Conservation (phyloP, 306 rosid genomes). For the Sphenostylis stenocarpa region DNA sequence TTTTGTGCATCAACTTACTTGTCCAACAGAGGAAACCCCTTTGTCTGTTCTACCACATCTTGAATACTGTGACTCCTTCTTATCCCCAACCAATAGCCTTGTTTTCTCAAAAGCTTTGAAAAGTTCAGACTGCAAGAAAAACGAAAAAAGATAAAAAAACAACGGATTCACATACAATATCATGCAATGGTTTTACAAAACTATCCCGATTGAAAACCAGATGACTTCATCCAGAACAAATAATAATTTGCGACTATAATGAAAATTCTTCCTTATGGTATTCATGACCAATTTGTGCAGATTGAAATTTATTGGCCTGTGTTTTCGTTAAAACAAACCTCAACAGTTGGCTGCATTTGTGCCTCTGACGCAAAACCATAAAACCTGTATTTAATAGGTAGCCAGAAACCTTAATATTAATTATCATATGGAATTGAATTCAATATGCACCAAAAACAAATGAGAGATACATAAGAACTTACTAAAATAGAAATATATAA, state of each 20-base stretch:
- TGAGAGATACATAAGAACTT: background rate
- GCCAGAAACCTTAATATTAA: conserved; percentile 5
- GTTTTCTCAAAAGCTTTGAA: conserved; percentile 76
- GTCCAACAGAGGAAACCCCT: conserved; percentile 97
- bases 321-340: conserved; percentile 50
- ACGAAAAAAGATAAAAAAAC: conserved; percentile 28
- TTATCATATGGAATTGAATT: background rate
- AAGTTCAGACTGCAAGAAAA: conserved; percentile 73
- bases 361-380: conserved; percentile 95
- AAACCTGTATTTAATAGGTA: conserved; percentile 58
- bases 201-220: conserved; percentile 7
- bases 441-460: conserved; percentile 1
- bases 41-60: conserved; percentile 97
- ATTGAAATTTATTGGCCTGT: conserved; percentile 23
- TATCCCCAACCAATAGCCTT: conserved; percentile 75
- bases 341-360: conserved; percentile 87
- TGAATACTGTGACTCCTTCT: conserved; percentile 83
- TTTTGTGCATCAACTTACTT: conserved; percentile 57
- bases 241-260: conserved; percentile 7
- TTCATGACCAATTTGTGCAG: conserved; percentile 23
- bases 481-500: background rate
- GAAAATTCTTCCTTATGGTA: conserved; percentile 29
- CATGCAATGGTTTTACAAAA: background rate
- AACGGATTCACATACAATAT: background rate
- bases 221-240: conserved; percentile 25